Percentiles rank a stretch among this genome's conserved stretches.
phyloP scores from a whole-genome alignment of 805 yeast species.

The Isabelozyma pseudorhagii region DNA sequence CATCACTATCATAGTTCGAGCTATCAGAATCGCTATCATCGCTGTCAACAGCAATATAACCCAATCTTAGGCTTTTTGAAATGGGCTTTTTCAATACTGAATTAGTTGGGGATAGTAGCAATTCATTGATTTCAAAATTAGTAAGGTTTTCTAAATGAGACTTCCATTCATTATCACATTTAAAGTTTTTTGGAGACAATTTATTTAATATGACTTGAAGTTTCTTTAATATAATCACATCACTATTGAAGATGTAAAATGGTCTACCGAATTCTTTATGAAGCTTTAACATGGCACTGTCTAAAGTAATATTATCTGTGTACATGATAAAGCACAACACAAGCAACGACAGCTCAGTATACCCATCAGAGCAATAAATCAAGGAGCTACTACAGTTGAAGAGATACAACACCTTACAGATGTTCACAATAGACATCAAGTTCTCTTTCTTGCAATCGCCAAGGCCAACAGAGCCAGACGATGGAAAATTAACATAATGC shows the following conservation, averaged over 20 bases:
- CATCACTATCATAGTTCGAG: slow-evolving; percentile 8
- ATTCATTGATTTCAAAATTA: slow-evolving; percentile 30
- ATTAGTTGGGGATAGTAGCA: slow-evolving; percentile 20
- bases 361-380: slow-evolving; percentile 84
- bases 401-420: slow-evolving; percentile 63
- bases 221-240: slow-evolving; percentile 61
- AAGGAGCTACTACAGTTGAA: slow-evolving; percentile 42
- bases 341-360: slow-evolving; percentile 83
- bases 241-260: slow-evolving; percentile 77
- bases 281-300: slow-evolving; percentile 62
- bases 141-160: slow-evolving; percentile 25
- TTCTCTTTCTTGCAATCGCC: slow-evolving; percentile 67
- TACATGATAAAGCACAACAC: slow-evolving; percentile 70
- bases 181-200: slow-evolving; percentile 49
- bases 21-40: slow-evolving; percentile 18
- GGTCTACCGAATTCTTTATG: slow-evolving; percentile 71
- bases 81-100: neutral
- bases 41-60: slow-evolving; percentile 25
- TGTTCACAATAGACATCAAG: slow-evolving; percentile 59
- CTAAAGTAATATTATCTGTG: slow-evolving; percentile 54
- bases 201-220: slow-evolving; percentile 59
- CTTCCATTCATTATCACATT: slow-evolving; percentile 20
- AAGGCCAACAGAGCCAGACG: slow-evolving; percentile 78
- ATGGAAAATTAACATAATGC: slow-evolving; percentile 61
- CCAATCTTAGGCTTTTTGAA: slow-evolving; percentile 15